Percentiles rank a stretch among this genome's conserved stretches.
phyloP scores from a whole-genome alignment of 306 rosid species.

The Inga laurina region DNA sequence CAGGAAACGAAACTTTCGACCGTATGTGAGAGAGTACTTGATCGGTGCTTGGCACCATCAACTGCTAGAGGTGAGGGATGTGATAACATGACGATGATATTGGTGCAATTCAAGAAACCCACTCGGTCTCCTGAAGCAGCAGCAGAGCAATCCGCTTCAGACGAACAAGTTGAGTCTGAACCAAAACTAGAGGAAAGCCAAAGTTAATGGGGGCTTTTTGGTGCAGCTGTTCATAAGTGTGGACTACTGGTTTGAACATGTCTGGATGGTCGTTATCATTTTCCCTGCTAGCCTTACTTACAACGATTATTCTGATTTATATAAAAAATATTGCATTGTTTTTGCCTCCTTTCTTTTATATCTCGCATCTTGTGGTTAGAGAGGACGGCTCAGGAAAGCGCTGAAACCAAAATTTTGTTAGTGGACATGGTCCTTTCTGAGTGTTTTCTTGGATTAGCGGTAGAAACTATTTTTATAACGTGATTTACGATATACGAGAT shows the following conservation, averaged over 20 bases:
- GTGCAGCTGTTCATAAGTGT: slow-evolving; percentile 29
- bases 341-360: neutral
- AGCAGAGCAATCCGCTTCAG: slow-evolving; percentile 50
- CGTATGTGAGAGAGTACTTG: slow-evolving; percentile 84
- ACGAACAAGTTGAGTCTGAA: slow-evolving; percentile 42
- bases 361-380: neutral
- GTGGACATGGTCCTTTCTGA: neutral
- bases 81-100: slow-evolving; percentile 97
- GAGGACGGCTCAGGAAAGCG: neutral
- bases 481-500: too few species aligned
- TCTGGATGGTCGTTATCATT: slow-evolving; percentile 23
- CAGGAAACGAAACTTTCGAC: slow-evolving; percentile 81
- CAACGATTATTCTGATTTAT: neutral
- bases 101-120: slow-evolving; percentile 85
- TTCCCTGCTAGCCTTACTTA: slow-evolving; percentile 20
- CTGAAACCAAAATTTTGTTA: neutral
- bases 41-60: slow-evolving; percentile 90
- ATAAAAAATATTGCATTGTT: neutral
- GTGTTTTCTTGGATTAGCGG: too few species aligned
- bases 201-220: slow-evolving; percentile 34
- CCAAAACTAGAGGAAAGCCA: slow-evolving; percentile 35
- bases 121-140: slow-evolving; percentile 37
- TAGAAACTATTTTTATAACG: too few species aligned
- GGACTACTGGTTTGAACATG: slow-evolving; percentile 22
- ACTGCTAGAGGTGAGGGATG: slow-evolving; percentile 87